These are phyloP conservation scores for Tremella fuciformis DNA, from an alignment of 768 basidiomycete species.

Conservation along the genomic window DNA sequence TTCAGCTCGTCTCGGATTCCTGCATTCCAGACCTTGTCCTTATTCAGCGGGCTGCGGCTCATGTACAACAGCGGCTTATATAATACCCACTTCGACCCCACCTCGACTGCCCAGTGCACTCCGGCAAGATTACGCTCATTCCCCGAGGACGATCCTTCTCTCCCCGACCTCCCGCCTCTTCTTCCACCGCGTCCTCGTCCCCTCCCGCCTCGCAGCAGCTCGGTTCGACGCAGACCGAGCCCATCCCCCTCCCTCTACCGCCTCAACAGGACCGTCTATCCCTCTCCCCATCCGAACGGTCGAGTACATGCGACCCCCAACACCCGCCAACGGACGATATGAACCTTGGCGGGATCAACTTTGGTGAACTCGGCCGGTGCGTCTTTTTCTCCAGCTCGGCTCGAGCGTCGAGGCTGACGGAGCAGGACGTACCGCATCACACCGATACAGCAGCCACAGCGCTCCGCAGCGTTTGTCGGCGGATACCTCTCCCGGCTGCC, in stretches of 20 bases:
- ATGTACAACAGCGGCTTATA: too few species aligned
- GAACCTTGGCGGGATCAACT: constrained; percentile 40
- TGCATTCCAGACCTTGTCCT: too few species aligned
- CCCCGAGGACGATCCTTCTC: too few species aligned
- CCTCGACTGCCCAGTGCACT: too few species aligned
- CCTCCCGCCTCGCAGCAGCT: too few species aligned
- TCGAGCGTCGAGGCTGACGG: background rate
- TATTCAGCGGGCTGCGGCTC: too few species aligned
- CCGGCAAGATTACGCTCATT: too few species aligned
- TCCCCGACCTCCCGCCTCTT: too few species aligned
- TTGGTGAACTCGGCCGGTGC: constrained; percentile 34
- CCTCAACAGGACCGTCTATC: constrained; percentile 3
- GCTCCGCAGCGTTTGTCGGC: constrained; percentile 75
- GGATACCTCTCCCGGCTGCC: constrained; percentile 74
- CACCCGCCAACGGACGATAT: constrained; percentile 15
- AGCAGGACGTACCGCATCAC: constrained; percentile 67
- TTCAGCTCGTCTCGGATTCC: too few species aligned
- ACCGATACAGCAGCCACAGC: constrained; percentile 78
- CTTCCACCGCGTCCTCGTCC: background rate
- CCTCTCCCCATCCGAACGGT: constrained; percentile 5
- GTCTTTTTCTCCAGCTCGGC: background rate
- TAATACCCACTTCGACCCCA: too few species aligned
- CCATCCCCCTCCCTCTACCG: background rate
- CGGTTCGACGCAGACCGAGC: too few species aligned
- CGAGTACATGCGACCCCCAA: constrained; percentile 7